Conservation (phyloP, 768 basidiomycete species). For the Macrolepiota albuminosa region DNA sequence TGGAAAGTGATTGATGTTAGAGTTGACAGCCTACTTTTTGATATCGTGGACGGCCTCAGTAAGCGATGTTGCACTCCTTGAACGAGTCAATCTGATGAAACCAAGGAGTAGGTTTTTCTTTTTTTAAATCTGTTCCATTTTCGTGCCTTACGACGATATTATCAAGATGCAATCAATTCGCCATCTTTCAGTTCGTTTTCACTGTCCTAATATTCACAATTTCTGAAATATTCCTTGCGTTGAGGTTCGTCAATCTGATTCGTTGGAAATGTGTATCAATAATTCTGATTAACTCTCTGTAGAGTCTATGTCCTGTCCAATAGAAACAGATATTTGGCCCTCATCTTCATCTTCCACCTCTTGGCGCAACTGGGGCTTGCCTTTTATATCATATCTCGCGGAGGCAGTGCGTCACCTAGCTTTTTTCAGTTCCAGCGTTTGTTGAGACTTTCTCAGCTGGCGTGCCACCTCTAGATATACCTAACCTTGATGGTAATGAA, state of each 20-base stretch:
- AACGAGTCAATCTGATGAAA: background rate
- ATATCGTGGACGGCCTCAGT: slow-evolving; percentile 7
- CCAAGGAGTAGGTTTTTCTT: slow-evolving; percentile 8
- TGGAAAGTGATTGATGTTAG: background rate
- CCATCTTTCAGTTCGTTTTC: slow-evolving; percentile 13
- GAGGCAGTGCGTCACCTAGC: slow-evolving; percentile 1
- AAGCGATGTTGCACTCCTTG: background rate
- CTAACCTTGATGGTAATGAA: background rate
- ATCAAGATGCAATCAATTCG: slow-evolving; percentile 14
- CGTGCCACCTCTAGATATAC: too few relatives aligned
- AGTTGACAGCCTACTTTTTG: slow-evolving; percentile 10
- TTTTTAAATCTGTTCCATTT: background rate
- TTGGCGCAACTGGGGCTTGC: slow-evolving; percentile 12
- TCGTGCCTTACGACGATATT: background rate
- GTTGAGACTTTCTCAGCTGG: too few relatives aligned
- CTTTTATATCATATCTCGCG: slow-evolving; percentile 11
- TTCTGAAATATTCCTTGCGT: slow-evolving; percentile 15
- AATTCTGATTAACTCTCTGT: background rate
- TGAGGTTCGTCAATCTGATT: slow-evolving; percentile 10
- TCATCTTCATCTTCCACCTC: slow-evolving; percentile 10
- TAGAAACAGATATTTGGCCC: slow-evolving; percentile 10
- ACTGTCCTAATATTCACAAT: slow-evolving; percentile 15
- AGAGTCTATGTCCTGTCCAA: slow-evolving; percentile 15
- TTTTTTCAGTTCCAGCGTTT: background rate
- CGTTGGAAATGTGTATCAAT: background rate